phyloP scores from a whole-genome alignment of 2,329 filamentous ascomycete genomes.

The Diaporthe destruens region DNA sequence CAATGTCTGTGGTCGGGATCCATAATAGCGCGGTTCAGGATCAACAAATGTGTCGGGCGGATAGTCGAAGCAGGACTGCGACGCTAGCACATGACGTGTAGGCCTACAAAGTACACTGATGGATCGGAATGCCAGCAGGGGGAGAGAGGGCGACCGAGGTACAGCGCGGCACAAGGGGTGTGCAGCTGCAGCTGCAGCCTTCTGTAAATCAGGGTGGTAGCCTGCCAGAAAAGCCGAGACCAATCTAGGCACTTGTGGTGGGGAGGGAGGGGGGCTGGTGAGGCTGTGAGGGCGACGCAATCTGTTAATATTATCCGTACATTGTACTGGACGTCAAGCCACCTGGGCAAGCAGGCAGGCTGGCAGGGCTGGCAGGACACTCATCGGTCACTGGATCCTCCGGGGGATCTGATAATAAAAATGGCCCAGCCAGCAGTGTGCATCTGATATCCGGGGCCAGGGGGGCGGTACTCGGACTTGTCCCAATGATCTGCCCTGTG shows the following conservation, averaged over 20 bases:
- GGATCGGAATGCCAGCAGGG: neutral
- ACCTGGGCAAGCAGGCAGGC: no score
- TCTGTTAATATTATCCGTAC: neutral
- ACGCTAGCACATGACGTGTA: constrained; percentile 19
- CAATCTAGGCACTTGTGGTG: neutral
- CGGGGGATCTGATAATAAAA: constrained; percentile 32
- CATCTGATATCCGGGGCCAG: constrained; percentile 8
- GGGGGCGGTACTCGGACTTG: constrained; percentile 20
- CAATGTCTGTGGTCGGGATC: neutral
- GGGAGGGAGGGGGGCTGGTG: no score
- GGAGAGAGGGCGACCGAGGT: no score
- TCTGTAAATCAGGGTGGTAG: neutral
- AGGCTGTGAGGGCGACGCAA: constrained; percentile 11
- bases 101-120: neutral
- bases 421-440: neutral
- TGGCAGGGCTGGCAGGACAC: no score
- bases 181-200: constrained; percentile 15
- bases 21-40: constrained; percentile 17
- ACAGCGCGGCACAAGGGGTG: neutral
- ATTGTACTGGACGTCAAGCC: neutral
- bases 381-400: constrained; percentile 11
- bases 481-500: neutral
- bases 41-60: constrained; percentile 18
- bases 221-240: neutral
- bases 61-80: constrained; percentile 10